Percentiles rank a stretch among this genome's conserved stretches.
phyloP scores from a whole-genome alignment of 2,329 filamentous ascomycete genomes.

The Cladophialophora chaetospira region DNA sequence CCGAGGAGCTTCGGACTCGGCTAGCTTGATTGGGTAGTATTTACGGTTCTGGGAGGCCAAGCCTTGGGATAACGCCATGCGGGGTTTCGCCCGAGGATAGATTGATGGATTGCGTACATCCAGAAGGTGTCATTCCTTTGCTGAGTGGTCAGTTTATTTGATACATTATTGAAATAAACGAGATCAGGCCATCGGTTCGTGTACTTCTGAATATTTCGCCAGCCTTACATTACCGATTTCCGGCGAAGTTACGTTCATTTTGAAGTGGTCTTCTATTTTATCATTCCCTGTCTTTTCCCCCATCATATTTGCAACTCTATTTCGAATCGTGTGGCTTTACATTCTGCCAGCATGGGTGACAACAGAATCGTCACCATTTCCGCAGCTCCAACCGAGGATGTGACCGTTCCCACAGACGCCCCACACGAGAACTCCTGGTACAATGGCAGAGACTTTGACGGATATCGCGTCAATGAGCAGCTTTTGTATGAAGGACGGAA shows the following conservation, averaged over 20 bases:
- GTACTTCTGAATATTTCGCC: neutral
- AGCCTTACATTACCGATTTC: slow-evolving; percentile 11
- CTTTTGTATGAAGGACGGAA: slow-evolving; percentile 19
- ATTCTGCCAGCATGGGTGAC: slow-evolving; percentile 11
- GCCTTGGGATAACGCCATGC: neutral
- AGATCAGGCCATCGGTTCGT: neutral
- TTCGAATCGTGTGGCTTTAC: neutral
- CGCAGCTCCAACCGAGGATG: slow-evolving; percentile 23
- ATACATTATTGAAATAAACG: neutral
- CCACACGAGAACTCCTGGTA: slow-evolving; percentile 28
- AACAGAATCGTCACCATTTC: slow-evolving; percentile 22
- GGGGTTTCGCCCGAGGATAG: slow-evolving; percentile 9
- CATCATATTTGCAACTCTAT: neutral
- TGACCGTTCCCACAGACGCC: slow-evolving; percentile 21
- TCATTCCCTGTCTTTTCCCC: neutral
- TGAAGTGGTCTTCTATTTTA: no score
- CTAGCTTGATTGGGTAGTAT: neutral
- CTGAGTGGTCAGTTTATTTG: neutral
- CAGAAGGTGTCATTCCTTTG: neutral
- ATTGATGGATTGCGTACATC: no score
- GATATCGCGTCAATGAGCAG: slow-evolving; percentile 25
- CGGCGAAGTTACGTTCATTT: no score
- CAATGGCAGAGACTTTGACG: slow-evolving; percentile 27
- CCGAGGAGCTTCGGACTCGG: neutral
- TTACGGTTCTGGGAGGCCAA: neutral